These are phyloP conservation scores for Zygoascus biomembranicola DNA, from an alignment of 805 yeast species.

Conservation along the genomic window DNA sequence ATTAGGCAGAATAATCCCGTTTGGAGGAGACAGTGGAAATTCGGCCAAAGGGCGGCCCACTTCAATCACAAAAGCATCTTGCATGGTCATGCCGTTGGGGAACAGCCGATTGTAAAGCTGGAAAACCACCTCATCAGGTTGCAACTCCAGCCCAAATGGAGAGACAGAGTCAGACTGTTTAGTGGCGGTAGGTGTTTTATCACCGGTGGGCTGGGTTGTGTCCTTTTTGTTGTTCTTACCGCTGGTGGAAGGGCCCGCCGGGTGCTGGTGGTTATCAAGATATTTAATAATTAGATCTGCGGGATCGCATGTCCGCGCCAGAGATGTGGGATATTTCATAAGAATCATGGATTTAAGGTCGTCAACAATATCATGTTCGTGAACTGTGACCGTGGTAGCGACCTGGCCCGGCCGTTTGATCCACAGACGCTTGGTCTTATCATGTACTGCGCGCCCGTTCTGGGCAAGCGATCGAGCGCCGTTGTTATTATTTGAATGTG, in stretches of 20 bases:
- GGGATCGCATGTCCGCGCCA: constrained; percentile 56
- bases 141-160: constrained; percentile 5
- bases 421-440: constrained; percentile 24
- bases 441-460: background rate
- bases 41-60: background rate
- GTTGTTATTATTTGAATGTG: background rate
- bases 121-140: constrained; percentile 18
- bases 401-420: constrained; percentile 28
- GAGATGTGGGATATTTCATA: constrained; percentile 57
- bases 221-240: background rate
- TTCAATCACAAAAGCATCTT: constrained; percentile 16
- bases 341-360: constrained; percentile 65
- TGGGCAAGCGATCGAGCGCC: background rate
- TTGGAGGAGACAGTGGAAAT: background rate
- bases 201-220: background rate
- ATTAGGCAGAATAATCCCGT: background rate
- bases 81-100: constrained; percentile 18
- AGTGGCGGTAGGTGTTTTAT: background rate
- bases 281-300: constrained; percentile 41
- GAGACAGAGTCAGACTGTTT: background rate
- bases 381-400: constrained; percentile 64
- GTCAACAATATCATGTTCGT: constrained; percentile 62
- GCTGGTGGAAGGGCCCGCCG: background rate
- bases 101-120: constrained; percentile 13
- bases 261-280: background rate